phyloP scores from a whole-genome alignment of 768 basidiomycete species.

The Agrocybe chaxingu region DNA sequence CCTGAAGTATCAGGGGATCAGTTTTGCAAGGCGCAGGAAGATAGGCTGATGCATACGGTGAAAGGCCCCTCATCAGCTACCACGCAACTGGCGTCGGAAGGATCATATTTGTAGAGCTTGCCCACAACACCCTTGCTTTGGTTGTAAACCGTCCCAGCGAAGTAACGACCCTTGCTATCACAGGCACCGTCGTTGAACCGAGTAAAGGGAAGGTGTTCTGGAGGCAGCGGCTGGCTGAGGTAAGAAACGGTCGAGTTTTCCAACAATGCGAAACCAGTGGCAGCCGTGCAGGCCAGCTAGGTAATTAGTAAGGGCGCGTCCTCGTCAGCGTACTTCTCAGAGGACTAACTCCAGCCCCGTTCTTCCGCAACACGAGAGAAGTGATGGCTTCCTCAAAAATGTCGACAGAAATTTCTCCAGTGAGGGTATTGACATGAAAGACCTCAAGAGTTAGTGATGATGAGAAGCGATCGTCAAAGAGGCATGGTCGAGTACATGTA shows the following conservation, averaged over 20 bases:
- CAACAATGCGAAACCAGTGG: slow-evolving; percentile 51
- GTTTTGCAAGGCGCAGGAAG: slow-evolving; percentile 3
- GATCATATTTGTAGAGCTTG: slow-evolving; percentile 57
- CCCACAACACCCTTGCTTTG: slow-evolving; percentile 49
- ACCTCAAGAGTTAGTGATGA: slow-evolving; percentile 33
- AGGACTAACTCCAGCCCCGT: slow-evolving; percentile 42
- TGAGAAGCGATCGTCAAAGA: slow-evolving; percentile 3
- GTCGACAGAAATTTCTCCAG: slow-evolving; percentile 38
- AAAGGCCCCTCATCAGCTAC: slow-evolving; percentile 63
- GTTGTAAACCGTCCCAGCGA: slow-evolving; percentile 62
- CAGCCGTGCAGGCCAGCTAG: slow-evolving; percentile 61
- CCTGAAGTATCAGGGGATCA: slow-evolving; percentile 30
- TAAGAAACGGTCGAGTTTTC: slow-evolving; percentile 41
- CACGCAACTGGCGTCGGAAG: slow-evolving; percentile 39
- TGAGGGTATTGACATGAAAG: slow-evolving; percentile 45
- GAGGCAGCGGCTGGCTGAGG: slow-evolving; percentile 49
- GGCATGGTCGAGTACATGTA: slow-evolving; percentile 15
- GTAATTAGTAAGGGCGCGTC: slow-evolving; percentile 4
- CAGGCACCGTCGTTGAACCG: slow-evolving; percentile 75
- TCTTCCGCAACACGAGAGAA: slow-evolving; percentile 51
- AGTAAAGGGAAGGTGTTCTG: slow-evolving; percentile 36
- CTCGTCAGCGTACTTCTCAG: background rate
- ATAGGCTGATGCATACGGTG: slow-evolving; percentile 39
- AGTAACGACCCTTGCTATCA: slow-evolving; percentile 60
- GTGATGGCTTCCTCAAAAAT: slow-evolving; percentile 54